phyloP scores from a whole-genome alignment of 495 filamentous ascomycete genomes.

The Coniosporium apollinis region DNA sequence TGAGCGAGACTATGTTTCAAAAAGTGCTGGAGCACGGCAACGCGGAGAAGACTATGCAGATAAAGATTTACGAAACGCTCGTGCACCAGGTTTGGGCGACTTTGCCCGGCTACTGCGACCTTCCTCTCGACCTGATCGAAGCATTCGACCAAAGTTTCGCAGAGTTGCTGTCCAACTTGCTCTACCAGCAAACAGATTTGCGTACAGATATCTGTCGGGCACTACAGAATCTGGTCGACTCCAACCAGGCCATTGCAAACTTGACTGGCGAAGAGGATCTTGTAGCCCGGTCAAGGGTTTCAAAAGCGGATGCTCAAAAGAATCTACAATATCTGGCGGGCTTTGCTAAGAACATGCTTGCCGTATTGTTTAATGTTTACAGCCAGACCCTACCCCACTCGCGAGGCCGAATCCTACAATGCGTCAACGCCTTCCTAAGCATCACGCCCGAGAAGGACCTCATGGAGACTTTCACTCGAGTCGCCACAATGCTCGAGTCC shows the following conservation, averaged over 20 bases:
- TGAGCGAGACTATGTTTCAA: conserved; percentile 83
- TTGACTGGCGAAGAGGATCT: conserved; percentile 44
- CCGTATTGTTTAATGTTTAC: conserved; percentile 96
- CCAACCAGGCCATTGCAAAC: conserved; percentile 60
- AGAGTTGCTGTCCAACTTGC: conserved; percentile 72
- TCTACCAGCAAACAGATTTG: conserved; percentile 82
- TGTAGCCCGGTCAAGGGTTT: conserved; percentile 51
- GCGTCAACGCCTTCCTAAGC: conserved; percentile 85
- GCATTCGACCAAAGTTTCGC: conserved; percentile 75
- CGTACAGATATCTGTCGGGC: conserved; percentile 72
- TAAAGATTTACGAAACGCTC: conserved; percentile 92
- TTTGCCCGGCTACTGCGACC: conserved; percentile 87
- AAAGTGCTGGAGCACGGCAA: conserved; percentile 62
- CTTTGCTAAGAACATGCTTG: conserved; percentile 74
- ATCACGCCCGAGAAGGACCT: conserved; percentile 53
- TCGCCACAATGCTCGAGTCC: conserved; percentile 64
- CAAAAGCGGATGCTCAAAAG: conserved; percentile 52
- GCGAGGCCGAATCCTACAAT: conserved; percentile 73
- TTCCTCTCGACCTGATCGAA: conserved; percentile 61
- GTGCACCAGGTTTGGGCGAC: conserved; percentile 91
- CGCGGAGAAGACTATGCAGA: conserved; percentile 74
- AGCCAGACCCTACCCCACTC: conserved; percentile 87
- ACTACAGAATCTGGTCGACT: conserved; percentile 74
- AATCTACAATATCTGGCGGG: conserved; percentile 62
- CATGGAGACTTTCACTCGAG: conserved; percentile 70